Evolutionary conservation across 2,329 filamentous ascomycete species (phyloP).

Genomic region (Talaromyces sp.): DNA sequence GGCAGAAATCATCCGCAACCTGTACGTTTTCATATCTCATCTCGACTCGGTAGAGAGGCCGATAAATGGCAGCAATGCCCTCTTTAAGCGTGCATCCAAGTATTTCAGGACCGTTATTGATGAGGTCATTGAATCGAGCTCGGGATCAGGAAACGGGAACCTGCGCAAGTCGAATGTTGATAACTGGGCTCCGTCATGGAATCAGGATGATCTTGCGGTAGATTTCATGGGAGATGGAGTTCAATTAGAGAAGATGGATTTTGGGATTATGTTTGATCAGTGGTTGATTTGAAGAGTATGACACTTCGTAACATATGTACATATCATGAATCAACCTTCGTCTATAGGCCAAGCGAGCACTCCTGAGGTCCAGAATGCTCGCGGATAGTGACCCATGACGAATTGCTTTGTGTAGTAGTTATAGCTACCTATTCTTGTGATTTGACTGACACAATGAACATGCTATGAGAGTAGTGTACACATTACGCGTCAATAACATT

Average conservation of each 20-base stretch:
- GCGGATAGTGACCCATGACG: too few species aligned
- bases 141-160: neutral
- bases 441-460: too few species aligned
- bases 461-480: too few species aligned
- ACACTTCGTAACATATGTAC: too few species aligned
- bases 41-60: slow-evolving; percentile 1
- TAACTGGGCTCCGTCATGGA: neutral
- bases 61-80: neutral
- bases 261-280: slow-evolving; percentile 13
- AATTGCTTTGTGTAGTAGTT: too few species aligned
- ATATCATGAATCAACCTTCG: too few species aligned
- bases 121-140: neutral
- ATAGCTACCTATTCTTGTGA: too few species aligned
- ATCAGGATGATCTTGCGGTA: neutral
- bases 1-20: slow-evolving; percentile 5
- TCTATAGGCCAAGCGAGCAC: too few species aligned
- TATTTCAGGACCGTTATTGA: neutral
- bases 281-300: neutral
- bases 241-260: slow-evolving; percentile 4
- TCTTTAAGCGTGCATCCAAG: slow-evolving; percentile 8
- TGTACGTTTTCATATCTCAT: slow-evolving; percentile 7
- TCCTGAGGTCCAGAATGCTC: too few species aligned
- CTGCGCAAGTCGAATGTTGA: neutral
- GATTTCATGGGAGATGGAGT: neutral
- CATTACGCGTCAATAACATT: too few species aligned